Evolutionary conservation across 768 basidiomycete species (phyloP).

Genomic region (Boletus reticulatus): DNA sequence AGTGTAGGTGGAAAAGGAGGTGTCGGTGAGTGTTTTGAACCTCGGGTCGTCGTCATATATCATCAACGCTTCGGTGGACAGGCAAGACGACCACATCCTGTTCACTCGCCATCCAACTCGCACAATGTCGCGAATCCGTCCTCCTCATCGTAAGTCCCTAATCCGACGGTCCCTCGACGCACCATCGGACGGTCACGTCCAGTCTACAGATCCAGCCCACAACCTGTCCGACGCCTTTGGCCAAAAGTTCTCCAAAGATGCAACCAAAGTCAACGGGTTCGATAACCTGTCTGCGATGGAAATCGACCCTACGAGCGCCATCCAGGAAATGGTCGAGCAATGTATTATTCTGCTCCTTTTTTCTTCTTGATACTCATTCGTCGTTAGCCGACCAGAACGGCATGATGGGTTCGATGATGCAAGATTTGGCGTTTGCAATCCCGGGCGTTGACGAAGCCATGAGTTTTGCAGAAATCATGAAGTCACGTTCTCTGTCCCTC

Average conservation of each 20-base stretch:
- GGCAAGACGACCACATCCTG: slow-evolving; percentile 99
- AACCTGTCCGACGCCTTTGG: slow-evolving; percentile 98
- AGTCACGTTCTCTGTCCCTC: slow-evolving; percentile 44
- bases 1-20: slow-evolving; percentile 92
- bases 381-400: slow-evolving; percentile 75
- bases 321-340: slow-evolving; percentile 99
- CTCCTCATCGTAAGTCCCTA: slow-evolving; percentile 78
- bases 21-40: slow-evolving; percentile 64
- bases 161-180: not conserved
- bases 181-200: not conserved
- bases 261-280: slow-evolving; percentile 96
- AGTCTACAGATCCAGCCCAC: slow-evolving; percentile 99
- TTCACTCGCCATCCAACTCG: slow-evolving; percentile 95
- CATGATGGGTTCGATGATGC: slow-evolving; percentile 99
- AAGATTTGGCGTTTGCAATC: slow-evolving; percentile 98
- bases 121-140: slow-evolving; percentile 89
- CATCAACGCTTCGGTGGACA: slow-evolving; percentile 28
- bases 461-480: slow-evolving; percentile 99
- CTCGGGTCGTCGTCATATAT: not conserved
- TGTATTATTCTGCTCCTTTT: slow-evolving; percentile 43
- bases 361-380: not conserved
- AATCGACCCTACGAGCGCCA: slow-evolving; percentile 96
- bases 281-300: slow-evolving; percentile 98
- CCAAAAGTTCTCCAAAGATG: slow-evolving; percentile 99
- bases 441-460: slow-evolving; percentile 99